Evolutionary conservation across 352 stramenopile species (phyloP).

Genomic region (Pythium pyrilobum): DNA sequence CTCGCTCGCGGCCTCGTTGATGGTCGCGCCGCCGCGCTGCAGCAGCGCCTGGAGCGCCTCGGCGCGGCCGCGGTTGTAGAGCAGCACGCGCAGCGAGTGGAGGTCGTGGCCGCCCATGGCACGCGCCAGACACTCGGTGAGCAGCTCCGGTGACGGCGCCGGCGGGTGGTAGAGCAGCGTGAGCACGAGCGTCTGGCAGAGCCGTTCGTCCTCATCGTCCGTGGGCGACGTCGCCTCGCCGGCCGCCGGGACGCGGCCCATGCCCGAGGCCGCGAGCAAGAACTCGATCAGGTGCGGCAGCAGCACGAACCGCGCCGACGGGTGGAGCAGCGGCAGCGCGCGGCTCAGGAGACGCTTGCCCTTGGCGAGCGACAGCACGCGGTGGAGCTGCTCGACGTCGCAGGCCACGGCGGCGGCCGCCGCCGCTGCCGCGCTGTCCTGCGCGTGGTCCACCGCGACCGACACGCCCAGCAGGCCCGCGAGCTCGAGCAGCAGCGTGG

Average conservation of each 20-base stretch:
- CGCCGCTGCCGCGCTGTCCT: constrained; percentile 15
- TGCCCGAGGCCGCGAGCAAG: constrained; percentile 40
- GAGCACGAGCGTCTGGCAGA: constrained; percentile 79
- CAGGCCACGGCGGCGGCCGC: constrained; percentile 31
- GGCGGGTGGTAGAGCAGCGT: constrained; percentile 78
- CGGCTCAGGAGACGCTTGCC: constrained; percentile 75
- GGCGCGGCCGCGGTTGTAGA: constrained; percentile 69
- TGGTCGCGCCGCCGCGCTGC: constrained; percentile 51
- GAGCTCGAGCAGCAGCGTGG: constrained; percentile 62
- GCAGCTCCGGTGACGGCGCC: constrained; percentile 51
- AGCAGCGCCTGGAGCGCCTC: constrained; percentile 72
- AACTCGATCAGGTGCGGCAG: constrained; percentile 62
- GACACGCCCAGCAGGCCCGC: constrained; percentile 55
- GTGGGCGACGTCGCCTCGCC: constrained; percentile 15
- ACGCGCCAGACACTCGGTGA: constrained; percentile 58
- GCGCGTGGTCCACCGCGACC: constrained; percentile 10
- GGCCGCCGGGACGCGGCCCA: constrained; percentile 16
- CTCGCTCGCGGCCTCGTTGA: constrained; percentile 40
- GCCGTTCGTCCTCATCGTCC: constrained; percentile 47
- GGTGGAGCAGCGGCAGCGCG: constrained; percentile 68
- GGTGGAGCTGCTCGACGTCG: constrained; percentile 45
- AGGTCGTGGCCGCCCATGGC: constrained; percentile 52
- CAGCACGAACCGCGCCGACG: constrained; percentile 73
- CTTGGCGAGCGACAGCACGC: constrained; percentile 54
- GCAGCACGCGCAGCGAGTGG: constrained; percentile 51